Base-by-base conservation (phyloP, 2,329 filamentous ascomycete genomes). In the Thelonectria olida region DNA sequence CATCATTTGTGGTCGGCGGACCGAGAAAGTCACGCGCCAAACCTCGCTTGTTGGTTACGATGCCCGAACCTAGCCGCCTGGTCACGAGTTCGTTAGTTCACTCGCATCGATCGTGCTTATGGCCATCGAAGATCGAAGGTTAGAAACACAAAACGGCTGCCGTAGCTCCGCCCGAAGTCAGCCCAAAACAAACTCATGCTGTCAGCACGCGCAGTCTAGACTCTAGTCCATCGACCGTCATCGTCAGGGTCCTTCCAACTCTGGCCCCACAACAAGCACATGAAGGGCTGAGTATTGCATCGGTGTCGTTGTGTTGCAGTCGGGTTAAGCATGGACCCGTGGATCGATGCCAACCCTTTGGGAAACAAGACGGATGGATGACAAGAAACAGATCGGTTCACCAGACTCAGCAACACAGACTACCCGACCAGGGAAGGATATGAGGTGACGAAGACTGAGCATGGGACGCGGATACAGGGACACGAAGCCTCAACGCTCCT, bases 41-140 rank as follows among this genome's bases (percentile, higher is more conserved):
- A 2, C 15, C 45, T 48, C 27, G 45, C 25, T 25, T 48, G 7
- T 25, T 47, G 36, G 10, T 25, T 36, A 20, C 52, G 41, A 56
- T 51, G 39, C 19, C 44, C 31, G 20, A 28, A 19, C 45, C 6
- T 13, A 17, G 19, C 41, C 20, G 15, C 39, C 15, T 51, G 45
- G 55, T 61, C 39, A 19, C 41, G 17, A 41, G 7, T 2, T 20
- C 39, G 28, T 7, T 9, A 19, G 17, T 39, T 52, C 31, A 23
- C 52, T 41, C 45, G 28, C 47, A 61, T 61, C 58, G 58, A 61
- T 61, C 47, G 39, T 31, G 20, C 19, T 22, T 56, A 41, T 36
- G 27, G 52, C 4, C 28, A 56, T 61, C 52, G 47, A 41, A 45
- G 39, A 52, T 60, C 38, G 7, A 47, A 36, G 42, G 20, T 23